Evolutionary conservation across 2,329 filamentous ascomycete genomes (phyloP), one percentile per base, ranked within the genome.

Genomic region (Colletotrichum aenigma): DNA sequence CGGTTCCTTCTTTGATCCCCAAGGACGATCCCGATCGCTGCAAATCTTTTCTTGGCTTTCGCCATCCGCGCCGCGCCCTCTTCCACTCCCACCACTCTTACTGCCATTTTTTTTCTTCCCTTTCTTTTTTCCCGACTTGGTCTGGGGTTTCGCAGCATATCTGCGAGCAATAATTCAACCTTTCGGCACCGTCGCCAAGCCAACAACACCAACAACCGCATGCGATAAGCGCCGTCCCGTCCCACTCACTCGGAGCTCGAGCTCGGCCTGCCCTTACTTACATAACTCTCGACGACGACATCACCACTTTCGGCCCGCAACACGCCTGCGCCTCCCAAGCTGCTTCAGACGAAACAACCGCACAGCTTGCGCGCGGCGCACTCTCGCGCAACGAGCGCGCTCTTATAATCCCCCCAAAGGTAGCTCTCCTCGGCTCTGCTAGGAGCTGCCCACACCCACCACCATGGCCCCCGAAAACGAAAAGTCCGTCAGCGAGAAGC

Each of bases 331-430:
- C 58, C 61, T 43, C 34, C 32, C 34, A 18, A 30, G 13, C 34
- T 61, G 28, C 30, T 66, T 70, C 67, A 52, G 56, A 61, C 67
- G 28, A 70, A 52, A 70, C 67, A 26, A 48, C 34, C 56, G 9
- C 15, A 43, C 62, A 28, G 73, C 69, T 73, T 68, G 73, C 64
- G 73, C 73, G 32, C 64, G 38, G 73, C 70, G 73, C 73, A 68
- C 21, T 26, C n/a, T 32, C 55, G 73, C 70, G 64, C 73, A 68
- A 64, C 73, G 52, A 68, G 38, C 72, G 58, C 65, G 66, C 30
- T 52, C 66, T 58, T 36, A 52, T 38, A 32, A 55, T 30, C 30
- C 32, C 28, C 28, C 24, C 32, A 12, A n/a, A 9, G 12, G 26
- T 24, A 18, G 21, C 58, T 38, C 52, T 24, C 62, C 26, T 55